Evolutionary conservation across 2,329 filamentous ascomycete genomes (phyloP).

Genomic region (Peltaster fructicola): DNA sequence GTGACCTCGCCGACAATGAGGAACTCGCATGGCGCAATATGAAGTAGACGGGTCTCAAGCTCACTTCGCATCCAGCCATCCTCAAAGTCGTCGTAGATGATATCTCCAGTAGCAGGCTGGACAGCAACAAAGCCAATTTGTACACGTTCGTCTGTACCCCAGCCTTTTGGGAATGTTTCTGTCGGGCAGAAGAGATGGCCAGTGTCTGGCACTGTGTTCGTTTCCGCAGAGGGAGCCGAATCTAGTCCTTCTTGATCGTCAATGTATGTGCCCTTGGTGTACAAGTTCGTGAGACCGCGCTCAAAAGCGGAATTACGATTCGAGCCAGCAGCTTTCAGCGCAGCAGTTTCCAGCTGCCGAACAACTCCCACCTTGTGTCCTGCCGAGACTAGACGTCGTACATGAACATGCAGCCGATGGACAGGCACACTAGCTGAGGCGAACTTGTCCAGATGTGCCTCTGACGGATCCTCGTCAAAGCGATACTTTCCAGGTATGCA

Average conservation of each 20-base stretch:
- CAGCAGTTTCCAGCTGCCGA: constrained; percentile 84
- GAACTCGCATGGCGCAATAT: constrained; percentile 91
- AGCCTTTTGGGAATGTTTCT: constrained; percentile 61
- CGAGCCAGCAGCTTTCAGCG: constrained; percentile 84
- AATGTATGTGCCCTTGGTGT: constrained; percentile 95
- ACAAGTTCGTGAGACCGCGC: constrained; percentile 84
- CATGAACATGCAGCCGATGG: constrained; percentile 78
- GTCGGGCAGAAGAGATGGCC: constrained; percentile 92
- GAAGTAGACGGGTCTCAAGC: constrained; percentile 83
- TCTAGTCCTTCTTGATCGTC: constrained; percentile 78
- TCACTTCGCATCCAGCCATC: constrained; percentile 96
- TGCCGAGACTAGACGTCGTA: constrained; percentile 77
- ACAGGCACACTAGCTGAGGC: constrained; percentile 92
- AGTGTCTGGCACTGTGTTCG: constrained; percentile 37
- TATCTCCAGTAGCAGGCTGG: constrained; percentile 86
- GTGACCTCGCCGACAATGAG: constrained; percentile 82
- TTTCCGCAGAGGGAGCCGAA: constrained; percentile 36
- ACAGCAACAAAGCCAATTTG: constrained; percentile 84
- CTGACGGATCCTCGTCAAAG: constrained; percentile 85
- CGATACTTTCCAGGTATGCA: constrained; percentile 92
- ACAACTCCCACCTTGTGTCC: constrained; percentile 95
- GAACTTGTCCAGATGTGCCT: constrained; percentile 81
- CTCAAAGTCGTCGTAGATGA: constrained; percentile 89
- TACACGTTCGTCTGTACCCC: constrained; percentile 81
- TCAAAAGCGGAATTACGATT: constrained; percentile 87